phyloP scores from a whole-genome alignment of 148 eudicot species.

The Vaccinium darrowii region DNA sequence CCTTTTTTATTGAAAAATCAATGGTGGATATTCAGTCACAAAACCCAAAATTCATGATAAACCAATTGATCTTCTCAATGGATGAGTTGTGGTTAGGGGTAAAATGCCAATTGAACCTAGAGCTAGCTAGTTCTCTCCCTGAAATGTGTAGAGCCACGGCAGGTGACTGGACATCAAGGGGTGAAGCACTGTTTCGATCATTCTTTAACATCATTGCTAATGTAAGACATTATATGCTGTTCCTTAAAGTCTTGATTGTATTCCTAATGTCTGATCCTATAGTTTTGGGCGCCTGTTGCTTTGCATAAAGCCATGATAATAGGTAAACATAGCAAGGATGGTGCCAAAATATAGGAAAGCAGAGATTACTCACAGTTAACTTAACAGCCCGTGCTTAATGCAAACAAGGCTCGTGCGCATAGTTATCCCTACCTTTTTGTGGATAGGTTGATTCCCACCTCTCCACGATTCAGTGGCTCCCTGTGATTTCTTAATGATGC shows the following conservation, averaged over 20 bases:
- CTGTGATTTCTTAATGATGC: background rate
- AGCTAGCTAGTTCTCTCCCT: too few relatives aligned
- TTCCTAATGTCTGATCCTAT: background rate
- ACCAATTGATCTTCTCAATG: too few relatives aligned
- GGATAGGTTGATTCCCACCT: background rate
- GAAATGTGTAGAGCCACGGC: too few relatives aligned
- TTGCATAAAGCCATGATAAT: background rate
- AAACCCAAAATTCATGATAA: too few relatives aligned
- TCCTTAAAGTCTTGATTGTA: background rate
- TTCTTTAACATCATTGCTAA: background rate
- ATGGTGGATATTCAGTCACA: too few relatives aligned
- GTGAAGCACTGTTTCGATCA: too few relatives aligned
- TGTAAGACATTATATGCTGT: background rate
- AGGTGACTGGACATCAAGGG: too few relatives aligned
- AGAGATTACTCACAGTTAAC: background rate
- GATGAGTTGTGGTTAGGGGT: too few relatives aligned
- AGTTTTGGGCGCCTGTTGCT: background rate
- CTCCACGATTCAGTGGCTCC: background rate
- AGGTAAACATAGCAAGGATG: background rate
- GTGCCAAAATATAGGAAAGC: background rate
- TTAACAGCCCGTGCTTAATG: background rate
- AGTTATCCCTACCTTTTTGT: background rate
- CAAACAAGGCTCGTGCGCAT: background rate
- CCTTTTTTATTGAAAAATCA: too few relatives aligned
- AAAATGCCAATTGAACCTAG: too few relatives aligned